Evolutionary conservation across 345 rosid species (phyloP).

Genomic region (Diplotaxis tenuifolia): DNA sequence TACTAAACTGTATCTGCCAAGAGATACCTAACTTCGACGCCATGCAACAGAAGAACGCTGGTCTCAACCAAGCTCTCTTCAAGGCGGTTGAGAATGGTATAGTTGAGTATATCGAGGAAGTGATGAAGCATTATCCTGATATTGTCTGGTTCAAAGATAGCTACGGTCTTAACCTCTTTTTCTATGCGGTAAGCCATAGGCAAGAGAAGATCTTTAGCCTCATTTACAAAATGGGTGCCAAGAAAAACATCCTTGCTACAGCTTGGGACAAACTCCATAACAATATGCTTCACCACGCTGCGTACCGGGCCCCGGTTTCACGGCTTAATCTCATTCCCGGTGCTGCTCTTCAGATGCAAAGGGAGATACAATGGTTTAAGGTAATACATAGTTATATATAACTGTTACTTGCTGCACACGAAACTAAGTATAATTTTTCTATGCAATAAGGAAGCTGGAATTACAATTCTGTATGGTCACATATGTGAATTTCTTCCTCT

Average conservation of each 20-base stretch:
- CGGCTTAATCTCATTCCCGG: slow-evolving; percentile 63
- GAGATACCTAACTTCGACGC: slow-evolving; percentile 44
- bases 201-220: slow-evolving; percentile 76
- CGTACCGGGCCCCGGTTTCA: slow-evolving; percentile 51
- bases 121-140: slow-evolving; percentile 53
- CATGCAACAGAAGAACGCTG: slow-evolving; percentile 34
- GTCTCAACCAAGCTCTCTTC: slow-evolving; percentile 47
- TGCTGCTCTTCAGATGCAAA: slow-evolving; percentile 80
- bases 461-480: background rate
- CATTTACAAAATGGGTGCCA: slow-evolving; percentile 59
- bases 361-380: slow-evolving; percentile 83
- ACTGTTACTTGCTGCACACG: slow-evolving; percentile 20
- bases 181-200: slow-evolving; percentile 54
- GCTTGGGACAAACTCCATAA: slow-evolving; percentile 43
- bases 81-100: slow-evolving; percentile 60
- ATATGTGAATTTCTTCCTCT: background rate
- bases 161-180: slow-evolving; percentile 45
- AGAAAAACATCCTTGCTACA: slow-evolving; percentile 50
- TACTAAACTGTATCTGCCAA: slow-evolving; percentile 47
- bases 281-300: slow-evolving; percentile 77
- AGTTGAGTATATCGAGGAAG: slow-evolving; percentile 56
- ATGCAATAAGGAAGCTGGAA: background rate
- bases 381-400: slow-evolving; percentile 32
- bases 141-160: slow-evolving; percentile 55
- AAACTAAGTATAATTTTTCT: background rate